Conservation (phyloP, 345 rosid species). For the Brassica carinata region DNA sequence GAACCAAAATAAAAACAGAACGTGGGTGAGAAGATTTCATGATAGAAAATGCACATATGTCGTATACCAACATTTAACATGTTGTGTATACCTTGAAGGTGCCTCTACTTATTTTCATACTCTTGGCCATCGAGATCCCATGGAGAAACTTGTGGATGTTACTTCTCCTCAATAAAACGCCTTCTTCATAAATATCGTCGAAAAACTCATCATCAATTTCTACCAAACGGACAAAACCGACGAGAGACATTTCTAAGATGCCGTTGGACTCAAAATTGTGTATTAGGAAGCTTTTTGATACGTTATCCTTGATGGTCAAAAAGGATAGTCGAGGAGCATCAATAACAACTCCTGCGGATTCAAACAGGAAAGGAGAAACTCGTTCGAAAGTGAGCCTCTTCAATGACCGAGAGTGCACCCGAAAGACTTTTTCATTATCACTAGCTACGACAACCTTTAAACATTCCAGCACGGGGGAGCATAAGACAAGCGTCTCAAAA, state of each 20-base stretch:
- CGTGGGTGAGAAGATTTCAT: neutral
- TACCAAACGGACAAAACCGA: neutral
- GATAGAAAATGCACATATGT: neutral
- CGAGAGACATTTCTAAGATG: neutral
- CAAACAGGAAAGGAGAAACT: neutral
- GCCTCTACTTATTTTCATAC: neutral
- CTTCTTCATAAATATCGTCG: neutral
- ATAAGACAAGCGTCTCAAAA: conserved; percentile 21
- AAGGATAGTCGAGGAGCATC: neutral
- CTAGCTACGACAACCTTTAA: neutral
- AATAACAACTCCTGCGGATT: neutral
- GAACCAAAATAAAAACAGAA: neutral
- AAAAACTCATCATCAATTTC: neutral
- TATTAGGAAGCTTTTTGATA: neutral
- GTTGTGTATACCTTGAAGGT: neutral
- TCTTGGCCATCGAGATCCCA: neutral
- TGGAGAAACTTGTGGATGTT: neutral
- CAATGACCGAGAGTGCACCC: neutral
- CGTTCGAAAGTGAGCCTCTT: neutral
- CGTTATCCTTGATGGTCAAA: neutral
- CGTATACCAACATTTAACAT: neutral
- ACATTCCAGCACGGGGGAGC: neutral
- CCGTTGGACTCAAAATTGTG: neutral
- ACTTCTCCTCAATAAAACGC: neutral
- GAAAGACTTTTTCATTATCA: neutral